Conservation (phyloP, 768 basidiomycete species). For the Agaricus subrufescens region DNA sequence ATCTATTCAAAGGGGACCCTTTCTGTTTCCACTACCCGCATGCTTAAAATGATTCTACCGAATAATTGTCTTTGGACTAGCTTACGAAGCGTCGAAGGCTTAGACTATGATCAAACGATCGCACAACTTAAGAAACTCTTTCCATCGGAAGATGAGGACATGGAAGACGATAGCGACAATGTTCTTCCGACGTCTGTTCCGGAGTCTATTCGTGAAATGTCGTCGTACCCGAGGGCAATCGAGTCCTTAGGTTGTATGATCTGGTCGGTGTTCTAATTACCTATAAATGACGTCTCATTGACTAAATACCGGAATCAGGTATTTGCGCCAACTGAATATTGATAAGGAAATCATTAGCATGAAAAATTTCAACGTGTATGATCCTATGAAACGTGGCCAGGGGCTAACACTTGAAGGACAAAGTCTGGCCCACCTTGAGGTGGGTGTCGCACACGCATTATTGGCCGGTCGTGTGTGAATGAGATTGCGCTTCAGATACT, state of each 20-base stretch:
- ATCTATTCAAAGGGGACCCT: slow-evolving; percentile 68
- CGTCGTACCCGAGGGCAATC: slow-evolving; percentile 60
- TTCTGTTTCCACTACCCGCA: slow-evolving; percentile 74
- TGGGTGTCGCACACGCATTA: slow-evolving; percentile 22
- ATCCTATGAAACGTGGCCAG: slow-evolving; percentile 89
- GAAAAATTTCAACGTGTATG: slow-evolving; percentile 97
- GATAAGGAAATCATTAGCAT: slow-evolving; percentile 93
- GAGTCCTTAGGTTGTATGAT: slow-evolving; percentile 89
- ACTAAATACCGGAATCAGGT: slow-evolving; percentile 34
- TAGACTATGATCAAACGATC: slow-evolving; percentile 66
- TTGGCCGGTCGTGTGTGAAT: background rate
- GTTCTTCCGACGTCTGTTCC: slow-evolving; percentile 51
- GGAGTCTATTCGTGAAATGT: slow-evolving; percentile 70
- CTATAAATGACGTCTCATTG: slow-evolving; percentile 15
- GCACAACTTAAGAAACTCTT: slow-evolving; percentile 66
- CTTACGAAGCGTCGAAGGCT: slow-evolving; percentile 79
- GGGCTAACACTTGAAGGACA: slow-evolving; percentile 90
- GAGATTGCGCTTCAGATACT: slow-evolving; percentile 48
- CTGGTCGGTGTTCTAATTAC: slow-evolving; percentile 48
- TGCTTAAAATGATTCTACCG: slow-evolving; percentile 79
- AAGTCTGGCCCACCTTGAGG: slow-evolving; percentile 92
- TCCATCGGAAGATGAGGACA: slow-evolving; percentile 35
- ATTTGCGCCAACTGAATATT: slow-evolving; percentile 89
- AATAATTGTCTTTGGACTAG: slow-evolving; percentile 85
- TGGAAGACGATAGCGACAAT: slow-evolving; percentile 25